Evolutionary conservation across 2,329 filamentous ascomycete species (phyloP).

Genomic region (Fusarium newnesense): DNA sequence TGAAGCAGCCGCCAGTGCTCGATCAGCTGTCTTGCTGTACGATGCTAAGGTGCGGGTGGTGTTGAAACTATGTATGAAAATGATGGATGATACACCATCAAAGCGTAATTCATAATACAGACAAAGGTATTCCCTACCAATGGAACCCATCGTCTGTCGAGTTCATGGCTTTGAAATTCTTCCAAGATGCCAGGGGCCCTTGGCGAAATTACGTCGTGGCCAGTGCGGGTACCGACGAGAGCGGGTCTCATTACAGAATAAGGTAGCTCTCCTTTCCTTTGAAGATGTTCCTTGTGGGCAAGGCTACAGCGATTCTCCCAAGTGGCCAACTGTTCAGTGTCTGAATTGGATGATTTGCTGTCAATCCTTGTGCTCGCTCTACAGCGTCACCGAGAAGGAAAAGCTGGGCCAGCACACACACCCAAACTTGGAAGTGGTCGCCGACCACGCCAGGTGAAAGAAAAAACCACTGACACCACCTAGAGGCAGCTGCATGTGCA

Average conservation of each 20-base stretch:
- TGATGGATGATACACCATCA: background rate
- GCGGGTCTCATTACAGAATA: conserved; percentile 44
- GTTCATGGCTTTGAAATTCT: conserved; percentile 22
- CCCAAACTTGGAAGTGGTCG: conserved; percentile 26
- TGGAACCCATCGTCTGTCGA: conserved; percentile 4
- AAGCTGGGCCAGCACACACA: conserved; percentile 18
- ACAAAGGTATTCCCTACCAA: conserved; percentile 6
- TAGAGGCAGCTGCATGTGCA: conserved; percentile 10
- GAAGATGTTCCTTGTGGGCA: conserved; percentile 2
- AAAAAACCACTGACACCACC: conserved; percentile 5
- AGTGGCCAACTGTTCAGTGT: conserved; percentile 24
- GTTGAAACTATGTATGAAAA: conserved; percentile 4
- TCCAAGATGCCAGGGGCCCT: conserved; percentile 27
- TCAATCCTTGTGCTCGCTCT: background rate
- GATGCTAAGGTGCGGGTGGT: conserved; percentile 22
- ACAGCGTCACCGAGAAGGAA: conserved; percentile 5
- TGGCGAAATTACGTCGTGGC: conserved; percentile 44
- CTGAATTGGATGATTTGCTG: conserved; percentile 13
- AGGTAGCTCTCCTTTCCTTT: conserved; percentile 5
- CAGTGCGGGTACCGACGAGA: conserved; percentile 39
- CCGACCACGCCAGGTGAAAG: conserved; percentile 12
- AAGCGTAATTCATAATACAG: background rate
- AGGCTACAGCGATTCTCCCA: conserved; percentile 12
- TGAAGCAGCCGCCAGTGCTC: conserved; percentile 28
- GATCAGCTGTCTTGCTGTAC: background rate